Evolutionary conservation across 805 yeast species (phyloP).

Genomic region (Starmerella apis): DNA sequence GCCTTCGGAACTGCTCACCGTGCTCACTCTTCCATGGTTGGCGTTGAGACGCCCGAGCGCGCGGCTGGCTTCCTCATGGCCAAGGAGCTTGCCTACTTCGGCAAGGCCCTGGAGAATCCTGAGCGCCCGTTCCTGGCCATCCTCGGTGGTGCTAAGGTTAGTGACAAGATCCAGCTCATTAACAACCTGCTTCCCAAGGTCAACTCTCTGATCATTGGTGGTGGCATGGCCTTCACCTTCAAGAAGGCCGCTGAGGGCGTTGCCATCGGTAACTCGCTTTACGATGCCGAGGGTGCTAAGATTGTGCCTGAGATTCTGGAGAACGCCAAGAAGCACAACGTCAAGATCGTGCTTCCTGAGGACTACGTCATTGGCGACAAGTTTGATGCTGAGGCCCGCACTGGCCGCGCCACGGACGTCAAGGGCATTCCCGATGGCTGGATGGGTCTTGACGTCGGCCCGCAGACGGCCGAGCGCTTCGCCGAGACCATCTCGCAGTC

Average conservation of each 20-base stretch:
- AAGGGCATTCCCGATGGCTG: conserved; percentile 91
- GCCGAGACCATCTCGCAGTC: conserved; percentile 78
- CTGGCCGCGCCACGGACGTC: conserved; percentile 72
- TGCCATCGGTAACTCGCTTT: conserved; percentile 85
- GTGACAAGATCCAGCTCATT: conserved; percentile 96
- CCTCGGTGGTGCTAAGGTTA: conserved; percentile 98
- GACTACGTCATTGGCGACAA: conserved; percentile 94
- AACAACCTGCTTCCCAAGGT: conserved; percentile 92
- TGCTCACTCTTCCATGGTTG: conserved; percentile 99
- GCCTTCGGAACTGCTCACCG: conserved; percentile 99
- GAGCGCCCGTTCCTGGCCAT: conserved; percentile 96
- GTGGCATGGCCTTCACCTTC: conserved; percentile 99
- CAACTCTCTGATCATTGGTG: conserved; percentile 87
- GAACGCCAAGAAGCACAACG: conserved; percentile 93
- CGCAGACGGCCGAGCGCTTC: conserved; percentile 71
- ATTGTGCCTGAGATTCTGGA: conserved; percentile 83
- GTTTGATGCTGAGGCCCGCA: conserved; percentile 83
- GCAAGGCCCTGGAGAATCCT: conserved; percentile 97
- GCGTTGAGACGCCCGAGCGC: conserved; percentile 86
- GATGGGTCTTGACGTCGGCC: conserved; percentile 96
- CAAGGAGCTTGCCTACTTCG: conserved; percentile 93
- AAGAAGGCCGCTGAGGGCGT: conserved; percentile 81
- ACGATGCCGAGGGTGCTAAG: conserved; percentile 90
- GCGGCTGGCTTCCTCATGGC: conserved; percentile 98
- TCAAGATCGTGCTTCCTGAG: conserved; percentile 85